Percentiles rank a stretch among this genome's conserved stretches.
Conservation (phyloP, 2,329 filamentous ascomycete genomes). For the Juglanconis sp. region DNA sequence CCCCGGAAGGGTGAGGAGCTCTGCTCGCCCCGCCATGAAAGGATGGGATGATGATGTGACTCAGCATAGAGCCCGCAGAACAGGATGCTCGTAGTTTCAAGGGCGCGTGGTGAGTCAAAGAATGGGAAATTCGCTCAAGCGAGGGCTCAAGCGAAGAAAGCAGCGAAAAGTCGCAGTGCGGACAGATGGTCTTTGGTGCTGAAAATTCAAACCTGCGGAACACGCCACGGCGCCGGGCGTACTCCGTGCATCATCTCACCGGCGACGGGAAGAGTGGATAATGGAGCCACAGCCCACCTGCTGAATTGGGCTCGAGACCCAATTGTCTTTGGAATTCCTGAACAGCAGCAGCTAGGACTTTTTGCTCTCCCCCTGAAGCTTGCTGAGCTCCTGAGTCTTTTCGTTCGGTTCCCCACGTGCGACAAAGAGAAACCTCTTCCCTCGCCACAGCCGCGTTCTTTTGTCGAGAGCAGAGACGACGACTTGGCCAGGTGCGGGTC, state of each 20-base stretch:
- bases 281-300: conserved; percentile 11
- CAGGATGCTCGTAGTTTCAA: no score
- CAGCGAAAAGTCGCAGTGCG: conserved; percentile 4
- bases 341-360: background rate
- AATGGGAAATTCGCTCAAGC: conserved; percentile 9
- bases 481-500: background rate
- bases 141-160: conserved; percentile 15
- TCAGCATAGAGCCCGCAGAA: no score
- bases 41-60: no score
- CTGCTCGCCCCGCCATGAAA: no score
- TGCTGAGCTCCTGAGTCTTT: background rate
- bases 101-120: background rate
- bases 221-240: conserved; percentile 14
- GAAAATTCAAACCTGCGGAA: conserved; percentile 1
- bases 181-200: background rate
- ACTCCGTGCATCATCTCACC: conserved; percentile 10
- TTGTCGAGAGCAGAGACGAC: background rate
- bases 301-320: conserved; percentile 11
- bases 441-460: background rate
- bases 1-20: background rate
- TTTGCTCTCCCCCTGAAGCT: background rate
- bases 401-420: background rate
- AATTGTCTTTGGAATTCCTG: background rate
- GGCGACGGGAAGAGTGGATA: background rate
- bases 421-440: background rate